Conservation (phyloP, 305 asterid genomes). For the Solanum hybrid region DNA sequence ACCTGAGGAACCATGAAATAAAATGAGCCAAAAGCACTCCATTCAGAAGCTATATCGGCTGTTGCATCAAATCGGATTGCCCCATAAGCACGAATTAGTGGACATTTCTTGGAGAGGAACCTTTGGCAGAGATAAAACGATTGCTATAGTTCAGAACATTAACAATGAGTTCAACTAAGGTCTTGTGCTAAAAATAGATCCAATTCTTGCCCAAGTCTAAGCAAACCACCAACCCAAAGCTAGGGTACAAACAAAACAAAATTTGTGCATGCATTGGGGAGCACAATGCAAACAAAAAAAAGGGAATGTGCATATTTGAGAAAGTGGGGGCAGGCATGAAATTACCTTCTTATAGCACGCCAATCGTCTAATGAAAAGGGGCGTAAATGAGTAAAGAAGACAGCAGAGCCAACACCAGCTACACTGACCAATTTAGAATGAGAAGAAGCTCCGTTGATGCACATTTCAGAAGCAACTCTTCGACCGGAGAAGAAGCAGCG, state of each 20-base stretch:
- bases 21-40: conserved; percentile 84
- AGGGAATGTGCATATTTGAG: background rate
- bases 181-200: background rate
- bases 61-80: conserved; percentile 75
- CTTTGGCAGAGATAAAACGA: conserved; percentile 18
- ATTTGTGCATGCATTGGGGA: background rate
- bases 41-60: conserved; percentile 53
- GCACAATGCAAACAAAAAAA: background rate
- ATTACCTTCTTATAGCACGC: conserved; percentile 70
- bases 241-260: background rate
- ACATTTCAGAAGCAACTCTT: conserved; percentile 16
- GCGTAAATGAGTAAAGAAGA: conserved; percentile 59
- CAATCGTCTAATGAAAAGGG: conserved; percentile 73
- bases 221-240: background rate
- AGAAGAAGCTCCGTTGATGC: conserved; percentile 17
- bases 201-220: background rate
- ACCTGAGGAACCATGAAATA: conserved; percentile 95
- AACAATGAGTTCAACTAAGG: background rate
- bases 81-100: conserved; percentile 90
- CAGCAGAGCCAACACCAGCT: conserved; percentile 89
- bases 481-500: conserved; percentile 86
- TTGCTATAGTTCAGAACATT: conserved; percentile 4
- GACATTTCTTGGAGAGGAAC: conserved; percentile 77
- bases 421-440: conserved; percentile 51
- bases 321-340: background rate